Conservation (phyloP, 352 stramenopile species). For the Globisporangium orthogonon region DNA sequence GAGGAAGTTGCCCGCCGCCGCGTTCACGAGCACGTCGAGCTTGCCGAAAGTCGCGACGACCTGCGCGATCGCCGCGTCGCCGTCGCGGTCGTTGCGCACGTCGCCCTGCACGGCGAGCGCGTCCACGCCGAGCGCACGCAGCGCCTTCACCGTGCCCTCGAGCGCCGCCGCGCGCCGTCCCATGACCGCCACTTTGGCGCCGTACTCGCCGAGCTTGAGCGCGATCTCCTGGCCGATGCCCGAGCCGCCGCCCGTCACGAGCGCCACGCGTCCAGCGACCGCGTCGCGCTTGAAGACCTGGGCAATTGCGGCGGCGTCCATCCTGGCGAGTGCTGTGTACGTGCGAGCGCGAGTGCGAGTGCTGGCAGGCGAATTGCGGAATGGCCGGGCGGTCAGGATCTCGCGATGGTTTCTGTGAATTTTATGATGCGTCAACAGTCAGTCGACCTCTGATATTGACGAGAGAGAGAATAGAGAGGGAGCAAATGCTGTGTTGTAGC, state of each 20-base stretch:
- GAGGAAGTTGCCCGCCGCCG: conserved; percentile 93
- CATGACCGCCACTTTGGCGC: conserved; percentile 91
- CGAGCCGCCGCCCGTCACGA: conserved; percentile 92
- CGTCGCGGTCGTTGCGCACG: conserved; percentile 84
- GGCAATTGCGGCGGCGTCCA: conserved; percentile 45
- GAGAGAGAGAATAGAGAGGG: too few species aligned
- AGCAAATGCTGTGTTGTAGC: too few species aligned
- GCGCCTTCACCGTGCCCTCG: conserved; percentile 66
- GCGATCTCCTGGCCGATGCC: conserved; percentile 94
- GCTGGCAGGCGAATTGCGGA: not conserved
- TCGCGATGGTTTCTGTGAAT: too few species aligned
- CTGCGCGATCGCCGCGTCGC: conserved; percentile 67
- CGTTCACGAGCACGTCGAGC: conserved; percentile 93
- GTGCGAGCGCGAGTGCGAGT: not conserved
- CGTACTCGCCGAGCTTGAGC: conserved; percentile 88
- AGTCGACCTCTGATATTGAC: too few species aligned
- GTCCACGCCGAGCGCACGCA: conserved; percentile 39
- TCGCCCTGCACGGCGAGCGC: conserved; percentile 62
- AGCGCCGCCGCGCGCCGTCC: conserved; percentile 88
- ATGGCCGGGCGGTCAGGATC: too few species aligned
- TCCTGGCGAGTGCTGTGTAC: conserved; percentile 6
- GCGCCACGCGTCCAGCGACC: conserved; percentile 66
- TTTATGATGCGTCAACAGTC: too few species aligned
- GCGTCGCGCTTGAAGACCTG: conserved; percentile 52
- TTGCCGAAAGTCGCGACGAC: conserved; percentile 74